Conservation (phyloP, 108 stramenopile species). For the Nannochloropsis oceanica region DNA sequence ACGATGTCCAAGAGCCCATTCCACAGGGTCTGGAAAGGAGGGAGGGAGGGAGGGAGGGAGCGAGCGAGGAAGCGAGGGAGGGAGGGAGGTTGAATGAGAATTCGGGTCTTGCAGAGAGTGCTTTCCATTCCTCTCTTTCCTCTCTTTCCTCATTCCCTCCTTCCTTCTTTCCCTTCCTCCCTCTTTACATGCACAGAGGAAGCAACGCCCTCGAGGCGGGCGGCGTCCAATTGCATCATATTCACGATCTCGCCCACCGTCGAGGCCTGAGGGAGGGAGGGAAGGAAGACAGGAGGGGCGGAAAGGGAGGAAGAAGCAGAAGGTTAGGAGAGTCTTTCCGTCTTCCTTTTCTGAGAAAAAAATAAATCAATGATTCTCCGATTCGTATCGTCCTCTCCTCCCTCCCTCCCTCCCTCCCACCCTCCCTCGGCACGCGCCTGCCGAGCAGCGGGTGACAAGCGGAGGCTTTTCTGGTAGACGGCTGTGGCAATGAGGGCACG, state of each 20-base stretch:
- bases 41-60: neutral
- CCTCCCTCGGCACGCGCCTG: neutral
- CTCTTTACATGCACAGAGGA: conserved; percentile 65
- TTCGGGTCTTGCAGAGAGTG: neutral
- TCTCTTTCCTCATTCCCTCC: neutral
- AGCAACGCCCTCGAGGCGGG: conserved; percentile 52
- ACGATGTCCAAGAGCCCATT: conserved; percentile 2
- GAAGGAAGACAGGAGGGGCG: neutral
- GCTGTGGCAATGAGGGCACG: neutral
- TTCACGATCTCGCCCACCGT: conserved; percentile 52
- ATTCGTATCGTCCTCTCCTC: neutral
- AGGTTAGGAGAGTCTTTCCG: neutral
- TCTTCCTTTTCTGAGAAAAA: neutral
- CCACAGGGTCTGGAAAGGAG: neutral
- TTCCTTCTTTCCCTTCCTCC: conserved; percentile 36
- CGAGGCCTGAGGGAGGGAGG: conserved; percentile 1
- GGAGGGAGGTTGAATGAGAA: neutral
- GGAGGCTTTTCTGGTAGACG: conserved; percentile 59
- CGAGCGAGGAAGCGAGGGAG: neutral
- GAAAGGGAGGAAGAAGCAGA: neutral
- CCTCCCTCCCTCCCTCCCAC: neutral
- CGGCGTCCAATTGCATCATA: conserved; percentile 67
- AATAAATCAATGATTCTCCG: neutral
- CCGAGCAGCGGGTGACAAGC: conserved; percentile 37
- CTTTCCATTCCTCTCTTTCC: neutral